Base-by-base conservation (phyloP, 192 early-diverging fungal species). In the Backusella tarrabulga region DNA sequence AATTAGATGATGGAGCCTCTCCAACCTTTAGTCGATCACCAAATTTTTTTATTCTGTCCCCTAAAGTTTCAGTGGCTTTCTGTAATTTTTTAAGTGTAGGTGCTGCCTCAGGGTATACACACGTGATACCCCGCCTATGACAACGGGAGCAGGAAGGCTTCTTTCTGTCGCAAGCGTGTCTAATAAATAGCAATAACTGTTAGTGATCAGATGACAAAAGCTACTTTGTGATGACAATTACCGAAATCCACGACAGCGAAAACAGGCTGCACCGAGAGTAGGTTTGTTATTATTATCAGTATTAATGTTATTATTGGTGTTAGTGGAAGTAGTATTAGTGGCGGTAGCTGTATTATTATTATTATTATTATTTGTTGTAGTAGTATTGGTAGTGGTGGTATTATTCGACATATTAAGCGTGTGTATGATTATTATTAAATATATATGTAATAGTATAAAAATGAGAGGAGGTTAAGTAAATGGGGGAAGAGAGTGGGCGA, bases 191-290 rank as follows among this genome's bases (percentile, higher is more conserved):
- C 15, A 44, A 1, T 50, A n/a, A 6, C 2, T 63, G 56, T 63
- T 63, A 63, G 23, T 29, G 56, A 63, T 63, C 56, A 63, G 56
- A 63, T 63, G 23, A 63, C 23, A 63, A 29, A 63, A 63, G 56
- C 2, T 63, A 63, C 23, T 26, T 63, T 19, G 23, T 63, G 8
- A 63, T 63, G 21, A 29, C 56, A 41, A 34, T 68, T 81, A 81
- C 78, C 81, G 72, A 42, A 83, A 83, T 8, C 81, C 81, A 42
- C 81, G 78, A 77, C 81, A 83, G 8, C 81, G 74, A 66, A 76
- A 83, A 38, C 81, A 83, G 60, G 81, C 71, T 19, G 71, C 71
- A 42, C 71, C 71, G n/a, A 72, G 42, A 44, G 50, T 72, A 63
- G 9, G 21, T 50, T 72, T 40, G 23, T 72, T 44, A 26, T 72